phyloP scores from a whole-genome alignment of 768 basidiomycete genomes.

The Macrocybe gigantea region DNA sequence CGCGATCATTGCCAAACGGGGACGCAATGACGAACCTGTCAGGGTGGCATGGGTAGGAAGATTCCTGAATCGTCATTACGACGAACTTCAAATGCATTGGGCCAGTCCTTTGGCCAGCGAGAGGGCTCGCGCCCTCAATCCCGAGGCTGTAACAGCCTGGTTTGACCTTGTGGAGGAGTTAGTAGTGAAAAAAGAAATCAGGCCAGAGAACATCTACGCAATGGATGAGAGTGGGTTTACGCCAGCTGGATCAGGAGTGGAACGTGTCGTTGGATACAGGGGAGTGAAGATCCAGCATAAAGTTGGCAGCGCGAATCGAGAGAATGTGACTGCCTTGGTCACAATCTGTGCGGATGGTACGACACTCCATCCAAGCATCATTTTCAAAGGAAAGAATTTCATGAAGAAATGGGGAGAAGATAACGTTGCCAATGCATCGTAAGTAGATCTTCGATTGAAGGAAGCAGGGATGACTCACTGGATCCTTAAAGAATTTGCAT shows the following conservation, averaged over 20 bases:
- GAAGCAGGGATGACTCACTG: conserved; percentile 21
- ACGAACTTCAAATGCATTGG: conserved; percentile 21
- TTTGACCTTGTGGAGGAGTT: conserved; percentile 22
- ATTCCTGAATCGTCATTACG: conserved; percentile 24
- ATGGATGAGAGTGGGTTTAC: conserved; percentile 30
- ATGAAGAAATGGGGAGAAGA: conserved; percentile 23
- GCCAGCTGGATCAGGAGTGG: conserved; percentile 14
- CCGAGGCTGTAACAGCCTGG: conserved; percentile 14
- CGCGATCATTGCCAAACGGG: conserved; percentile 20
- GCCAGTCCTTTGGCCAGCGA: conserved; percentile 26
- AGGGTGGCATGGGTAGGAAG: conserved; percentile 28
- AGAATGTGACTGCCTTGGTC: conserved; percentile 30
- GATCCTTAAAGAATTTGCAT: conserved; percentile 21
- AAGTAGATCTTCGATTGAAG: conserved; percentile 16
- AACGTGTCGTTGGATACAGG: conserved; percentile 21
- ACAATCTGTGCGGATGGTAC: conserved; percentile 36
- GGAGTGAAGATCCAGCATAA: conserved; percentile 25
- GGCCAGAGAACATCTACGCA: no score
- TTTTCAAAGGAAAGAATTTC: conserved; percentile 32
- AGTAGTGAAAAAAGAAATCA: no score
- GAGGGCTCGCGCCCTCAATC: conserved; percentile 16
- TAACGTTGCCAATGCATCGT: conserved; percentile 29
- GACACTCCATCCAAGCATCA: conserved; percentile 22
- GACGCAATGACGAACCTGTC: conserved; percentile 22
- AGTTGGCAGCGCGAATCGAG: conserved; percentile 19